Evolutionary conservation across 331 rosid genomes (phyloP), one percentile per base, ranked within the genome.

Genomic region (Malus hybrid): DNA sequence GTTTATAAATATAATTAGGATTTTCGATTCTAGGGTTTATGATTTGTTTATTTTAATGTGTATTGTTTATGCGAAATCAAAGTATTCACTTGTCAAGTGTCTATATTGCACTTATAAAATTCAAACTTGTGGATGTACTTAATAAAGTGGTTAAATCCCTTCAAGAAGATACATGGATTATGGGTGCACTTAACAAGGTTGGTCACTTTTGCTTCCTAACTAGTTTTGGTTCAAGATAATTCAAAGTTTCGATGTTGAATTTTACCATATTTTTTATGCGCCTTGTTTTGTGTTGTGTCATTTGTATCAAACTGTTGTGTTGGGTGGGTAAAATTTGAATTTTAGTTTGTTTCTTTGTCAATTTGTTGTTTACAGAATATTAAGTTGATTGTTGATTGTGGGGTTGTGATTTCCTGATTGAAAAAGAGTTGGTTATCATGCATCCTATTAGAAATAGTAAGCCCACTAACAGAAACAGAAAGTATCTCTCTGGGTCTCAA

Each of bases 141-240:
- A 91, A 87, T 75, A 86, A 88, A 88, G 96, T 88, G 85, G 96
- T 90, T 78, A 91, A 91, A 72, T 90, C 92, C 55, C 79, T 93
- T 79, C 89, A 90, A 85, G 96, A 90, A 74, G 98, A 91, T 86
- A 90, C 31, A 78, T 91, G 97, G 97, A 93, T 88, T 82, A 82
- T 90, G 95, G 24, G 87, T 34, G 9, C 39, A 34, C 9, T 34
- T 34, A 82, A 50, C 84, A 82, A 86, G 90, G 91, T 83, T 69
- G 70, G 83, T 69, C 29, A 34, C 39, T 6, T 62, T 71, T 24
- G 48, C 70, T 62, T 34, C 10, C 34, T 29, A 29, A 70, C 80
- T 33, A 7, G 20, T 52, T 1, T 28, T 28, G 29, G 29, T 28
- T 28, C 29, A 28, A 28, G 29, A 28, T 28, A 28, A 28, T 28